phyloP scores from a whole-genome alignment of 176 grass and related monocot genomes.

The Carex kokanica region DNA sequence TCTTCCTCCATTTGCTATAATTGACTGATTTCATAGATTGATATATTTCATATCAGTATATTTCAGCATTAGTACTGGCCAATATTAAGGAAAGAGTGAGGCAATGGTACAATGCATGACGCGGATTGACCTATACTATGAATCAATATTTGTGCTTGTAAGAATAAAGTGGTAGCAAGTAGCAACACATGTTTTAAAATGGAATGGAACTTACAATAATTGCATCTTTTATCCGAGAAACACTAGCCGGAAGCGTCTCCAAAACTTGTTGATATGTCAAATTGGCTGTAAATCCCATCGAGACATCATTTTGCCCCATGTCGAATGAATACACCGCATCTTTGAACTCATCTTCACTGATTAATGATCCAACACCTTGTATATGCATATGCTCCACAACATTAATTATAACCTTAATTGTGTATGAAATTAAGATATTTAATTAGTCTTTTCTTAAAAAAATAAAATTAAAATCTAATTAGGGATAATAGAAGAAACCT shows the following conservation, averaged over 20 bases:
- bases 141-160: too few relatives aligned
- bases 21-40: conserved; percentile 12
- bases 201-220: conserved; percentile 25
- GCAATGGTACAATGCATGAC: too few relatives aligned
- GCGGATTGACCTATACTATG: too few relatives aligned
- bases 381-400: too few relatives aligned
- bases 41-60: background rate
- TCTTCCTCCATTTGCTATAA: conserved; percentile 35
- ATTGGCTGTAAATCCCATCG: conserved; percentile 9
- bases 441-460: background rate
- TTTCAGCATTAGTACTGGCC: background rate
- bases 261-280: conserved; percentile 25
- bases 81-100: too few relatives aligned
- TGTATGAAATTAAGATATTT: too few relatives aligned
- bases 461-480: background rate
- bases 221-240: conserved; percentile 34
- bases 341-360: conserved; percentile 29
- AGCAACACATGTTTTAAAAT: too few relatives aligned
- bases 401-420: too few relatives aligned
- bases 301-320: conserved; percentile 50
- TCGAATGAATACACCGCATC: conserved; percentile 41
- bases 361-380: conserved; percentile 25
- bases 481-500: conserved; percentile 21
- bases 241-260: conserved; percentile 14
- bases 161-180: too few relatives aligned